phyloP scores from a whole-genome alignment of 2,329 filamentous ascomycete genomes.

The Madurella mycetomatis region DNA sequence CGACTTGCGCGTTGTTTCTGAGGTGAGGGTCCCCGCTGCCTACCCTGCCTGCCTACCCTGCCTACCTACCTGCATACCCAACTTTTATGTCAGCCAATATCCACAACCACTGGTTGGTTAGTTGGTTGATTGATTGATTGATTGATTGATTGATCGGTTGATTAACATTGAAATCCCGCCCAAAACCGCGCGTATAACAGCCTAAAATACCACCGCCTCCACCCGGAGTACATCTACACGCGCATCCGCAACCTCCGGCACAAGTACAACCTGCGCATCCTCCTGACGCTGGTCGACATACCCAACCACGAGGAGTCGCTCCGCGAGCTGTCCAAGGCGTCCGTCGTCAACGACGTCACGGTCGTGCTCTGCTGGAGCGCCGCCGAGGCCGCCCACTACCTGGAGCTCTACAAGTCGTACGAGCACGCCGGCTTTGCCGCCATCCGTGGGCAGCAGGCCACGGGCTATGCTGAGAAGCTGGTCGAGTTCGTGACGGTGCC shows the following conservation, averaged over 20 bases:
- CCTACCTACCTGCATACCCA: neutral
- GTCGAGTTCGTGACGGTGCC: constrained; percentile 92
- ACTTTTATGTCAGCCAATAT: neutral
- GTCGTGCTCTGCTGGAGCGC: constrained; percentile 92
- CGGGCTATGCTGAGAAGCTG: constrained; percentile 78
- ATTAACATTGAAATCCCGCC: no score
- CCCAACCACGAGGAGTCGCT: constrained; percentile 87
- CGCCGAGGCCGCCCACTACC: constrained; percentile 85
- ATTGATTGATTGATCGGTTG: no score
- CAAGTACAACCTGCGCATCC: constrained; percentile 79
- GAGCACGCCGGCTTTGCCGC: constrained; percentile 77
- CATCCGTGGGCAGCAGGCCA: constrained; percentile 81
- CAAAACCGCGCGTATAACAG: constrained; percentile 34
- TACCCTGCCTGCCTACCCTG: no score
- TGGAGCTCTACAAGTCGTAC: constrained; percentile 92
- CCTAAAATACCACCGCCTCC: constrained; percentile 93
- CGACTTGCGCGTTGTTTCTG: constrained; percentile 87
- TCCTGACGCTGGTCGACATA: constrained; percentile 92
- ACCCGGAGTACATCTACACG: constrained; percentile 96
- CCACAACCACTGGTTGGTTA: no score
- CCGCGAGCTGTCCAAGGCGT: constrained; percentile 88
- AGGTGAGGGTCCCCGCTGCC: constrained; percentile 38
- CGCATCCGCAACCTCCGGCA: constrained; percentile 80
- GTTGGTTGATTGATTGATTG: no score
- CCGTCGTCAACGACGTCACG: constrained; percentile 86